Conservation (phyloP, 768 basidiomycete species). For the Serendipita indica region DNA sequence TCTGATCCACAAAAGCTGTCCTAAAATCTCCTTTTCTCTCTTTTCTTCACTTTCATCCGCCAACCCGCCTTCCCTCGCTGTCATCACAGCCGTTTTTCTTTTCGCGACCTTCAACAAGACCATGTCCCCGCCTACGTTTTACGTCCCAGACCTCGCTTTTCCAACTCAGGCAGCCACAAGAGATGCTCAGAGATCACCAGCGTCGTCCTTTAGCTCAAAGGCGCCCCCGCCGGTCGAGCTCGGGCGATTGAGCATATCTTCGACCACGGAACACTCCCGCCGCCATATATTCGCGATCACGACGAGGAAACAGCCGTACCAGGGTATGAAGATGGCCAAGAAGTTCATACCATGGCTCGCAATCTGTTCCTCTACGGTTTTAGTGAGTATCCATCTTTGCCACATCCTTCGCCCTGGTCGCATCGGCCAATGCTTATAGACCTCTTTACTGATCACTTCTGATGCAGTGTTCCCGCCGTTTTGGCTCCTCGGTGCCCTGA, state of each 20-base stretch:
- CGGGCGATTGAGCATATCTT: slow-evolving; percentile 1
- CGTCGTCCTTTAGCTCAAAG: slow-evolving; percentile 4
- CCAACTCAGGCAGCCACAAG: not conserved
- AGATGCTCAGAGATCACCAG: not conserved
- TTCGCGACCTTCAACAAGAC: not conserved
- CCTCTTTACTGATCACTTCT: not conserved
- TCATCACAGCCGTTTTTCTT: not conserved
- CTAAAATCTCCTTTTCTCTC: not conserved
- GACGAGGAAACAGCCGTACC: slow-evolving; percentile 6
- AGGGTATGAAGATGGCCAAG: not conserved
- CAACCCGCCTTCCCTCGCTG: slow-evolving; percentile 1
- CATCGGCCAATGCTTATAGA: not conserved
- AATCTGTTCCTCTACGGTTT: slow-evolving; percentile 1
- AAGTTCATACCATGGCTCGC: slow-evolving; percentile 5
- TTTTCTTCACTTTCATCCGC: not conserved
- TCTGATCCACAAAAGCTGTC: slow-evolving; percentile 5
- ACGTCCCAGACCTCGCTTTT: not conserved
- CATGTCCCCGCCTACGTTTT: not conserved
- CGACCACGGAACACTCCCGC: not conserved
- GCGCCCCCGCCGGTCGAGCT: not conserved
- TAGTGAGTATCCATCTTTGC: not conserved
- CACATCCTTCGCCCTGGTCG: not conserved
- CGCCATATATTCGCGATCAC: not conserved
- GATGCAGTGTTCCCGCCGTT: slow-evolving; percentile 5
- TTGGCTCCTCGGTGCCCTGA: slow-evolving; percentile 4